These are phyloP conservation scores for Boletales sp. DNA, from an alignment of 768 basidiomycete genomes.

Conservation along the genomic window DNA sequence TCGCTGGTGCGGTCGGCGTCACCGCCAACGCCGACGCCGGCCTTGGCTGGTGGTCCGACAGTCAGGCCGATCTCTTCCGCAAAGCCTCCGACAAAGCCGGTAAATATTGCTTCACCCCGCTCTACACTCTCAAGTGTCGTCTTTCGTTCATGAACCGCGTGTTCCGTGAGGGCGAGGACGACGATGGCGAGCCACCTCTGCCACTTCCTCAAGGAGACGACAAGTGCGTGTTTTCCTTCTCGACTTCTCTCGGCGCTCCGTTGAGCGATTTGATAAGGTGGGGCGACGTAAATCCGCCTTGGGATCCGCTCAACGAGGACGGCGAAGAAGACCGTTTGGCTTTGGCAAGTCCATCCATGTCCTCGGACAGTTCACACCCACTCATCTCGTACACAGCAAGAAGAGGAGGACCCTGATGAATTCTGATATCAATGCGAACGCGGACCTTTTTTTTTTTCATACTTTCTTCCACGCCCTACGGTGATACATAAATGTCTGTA, in stretches of 20 bases:
- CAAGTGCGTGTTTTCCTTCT: constrained; percentile 12
- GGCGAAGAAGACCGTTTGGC: constrained; percentile 18
- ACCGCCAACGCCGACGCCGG: constrained; percentile 10
- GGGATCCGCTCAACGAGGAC: constrained; percentile 25
- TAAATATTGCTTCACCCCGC: constrained; percentile 23
- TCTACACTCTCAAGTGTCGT: constrained; percentile 22
- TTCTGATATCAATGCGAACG: background rate
- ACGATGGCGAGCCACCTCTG: no score
- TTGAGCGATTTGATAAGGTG: constrained; percentile 14
- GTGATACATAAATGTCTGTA: no score
- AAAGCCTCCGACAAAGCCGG: constrained; percentile 20
- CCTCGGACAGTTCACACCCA: no score
- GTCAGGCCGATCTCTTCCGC: constrained; percentile 19
- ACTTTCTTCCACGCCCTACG: background rate
- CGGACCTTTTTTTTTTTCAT: no score
- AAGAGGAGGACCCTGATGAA: background rate
- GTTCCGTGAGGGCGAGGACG: constrained; percentile 7
- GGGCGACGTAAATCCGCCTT: constrained; percentile 15
- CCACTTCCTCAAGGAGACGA: constrained; percentile 5
- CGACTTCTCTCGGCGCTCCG: no score
- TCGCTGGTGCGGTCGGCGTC: constrained; percentile 4
- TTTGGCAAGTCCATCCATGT: constrained; percentile 5
- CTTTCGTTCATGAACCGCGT: background rate
- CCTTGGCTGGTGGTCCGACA: constrained; percentile 21
- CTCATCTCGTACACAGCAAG: background rate